phyloP scores from a whole-genome alignment of 1,284 basidiomycete genomes.

The Coniferiporia weirii region DNA sequence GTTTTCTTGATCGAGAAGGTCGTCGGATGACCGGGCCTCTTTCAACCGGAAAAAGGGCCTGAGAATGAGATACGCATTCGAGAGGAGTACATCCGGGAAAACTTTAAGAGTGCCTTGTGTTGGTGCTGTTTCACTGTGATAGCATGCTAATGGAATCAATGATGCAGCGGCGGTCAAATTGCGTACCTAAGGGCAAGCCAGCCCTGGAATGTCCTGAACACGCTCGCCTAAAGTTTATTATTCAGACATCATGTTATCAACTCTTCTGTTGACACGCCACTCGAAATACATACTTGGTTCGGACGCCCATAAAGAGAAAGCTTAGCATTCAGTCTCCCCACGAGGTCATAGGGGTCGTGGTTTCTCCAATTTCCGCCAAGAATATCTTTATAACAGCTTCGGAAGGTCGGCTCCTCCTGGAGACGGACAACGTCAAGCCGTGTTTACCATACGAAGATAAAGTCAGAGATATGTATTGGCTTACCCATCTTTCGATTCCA shows the following conservation, averaged over 20 bases:
- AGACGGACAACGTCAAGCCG: background rate
- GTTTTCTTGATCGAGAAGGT: constrained; percentile 51
- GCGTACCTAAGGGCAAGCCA: constrained; percentile 61
- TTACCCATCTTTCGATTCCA: constrained; percentile 70
- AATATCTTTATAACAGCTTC: constrained; percentile 62
- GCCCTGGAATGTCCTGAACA: constrained; percentile 82
- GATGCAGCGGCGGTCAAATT: background rate
- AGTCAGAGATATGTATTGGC: background rate
- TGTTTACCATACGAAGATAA: background rate
- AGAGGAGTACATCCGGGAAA: constrained; percentile 69
- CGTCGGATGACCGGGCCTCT: constrained; percentile 35
- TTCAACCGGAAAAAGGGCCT: constrained; percentile 75
- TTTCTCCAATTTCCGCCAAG: constrained; percentile 62
- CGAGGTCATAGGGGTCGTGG: constrained; percentile 68
- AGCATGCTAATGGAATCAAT: background rate
- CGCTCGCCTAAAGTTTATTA: constrained; percentile 38
- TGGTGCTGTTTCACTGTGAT: constrained; percentile 58
- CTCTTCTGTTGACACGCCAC: no score
- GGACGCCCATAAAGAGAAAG: constrained; percentile 57
- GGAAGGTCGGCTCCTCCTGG: constrained; percentile 62
- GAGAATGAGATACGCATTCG: constrained; percentile 77
- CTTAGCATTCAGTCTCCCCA: constrained; percentile 54
- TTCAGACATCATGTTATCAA: background rate
- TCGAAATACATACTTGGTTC: constrained; percentile 38
- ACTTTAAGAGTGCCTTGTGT: constrained; percentile 75